phyloP scores from a whole-genome alignment of 2,329 filamentous ascomycete genomes.

The Coniochaeta hoffmannii region DNA sequence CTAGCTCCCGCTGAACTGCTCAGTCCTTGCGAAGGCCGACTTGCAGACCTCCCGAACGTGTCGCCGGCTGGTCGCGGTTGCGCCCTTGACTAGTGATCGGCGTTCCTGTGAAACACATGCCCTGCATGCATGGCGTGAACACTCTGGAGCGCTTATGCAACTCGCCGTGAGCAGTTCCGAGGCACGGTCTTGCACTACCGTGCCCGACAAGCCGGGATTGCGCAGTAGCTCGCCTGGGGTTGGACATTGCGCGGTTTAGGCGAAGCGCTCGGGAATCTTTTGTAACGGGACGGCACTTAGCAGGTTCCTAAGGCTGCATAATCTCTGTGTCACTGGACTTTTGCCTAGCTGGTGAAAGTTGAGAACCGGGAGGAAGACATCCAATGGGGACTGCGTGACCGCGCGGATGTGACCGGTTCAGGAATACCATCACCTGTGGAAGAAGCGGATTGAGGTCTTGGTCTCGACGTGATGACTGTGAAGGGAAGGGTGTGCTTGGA shows the following conservation, averaged over 20 bases:
- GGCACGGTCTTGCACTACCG: neutral
- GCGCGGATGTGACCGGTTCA: neutral
- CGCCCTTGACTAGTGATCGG: neutral
- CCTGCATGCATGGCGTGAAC: neutral
- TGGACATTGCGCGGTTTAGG: neutral
- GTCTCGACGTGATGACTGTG: neutral
- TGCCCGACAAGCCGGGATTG: neutral
- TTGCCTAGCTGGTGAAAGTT: neutral
- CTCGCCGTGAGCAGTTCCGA: neutral
- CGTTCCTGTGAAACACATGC: neutral
- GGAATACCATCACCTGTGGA: neutral
- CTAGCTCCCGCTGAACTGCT: too few relatives aligned
- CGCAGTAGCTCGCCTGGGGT: neutral
- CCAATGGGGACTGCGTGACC: neutral
- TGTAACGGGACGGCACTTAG: neutral
- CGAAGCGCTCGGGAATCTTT: neutral
- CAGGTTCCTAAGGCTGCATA: slow-evolving; percentile 14
- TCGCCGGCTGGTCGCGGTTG: neutral
- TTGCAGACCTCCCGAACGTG: neutral
- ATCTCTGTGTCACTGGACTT: slow-evolving; percentile 10
- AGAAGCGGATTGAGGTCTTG: neutral
- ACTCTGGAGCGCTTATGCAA: neutral
- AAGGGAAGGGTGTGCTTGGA: slow-evolving; percentile 1
- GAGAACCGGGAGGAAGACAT: neutral
- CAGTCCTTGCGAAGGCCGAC: too few relatives aligned